These are phyloP conservation scores for Sphaerulina musiva DNA, from an alignment of 2,329 filamentous ascomycete species.

Conservation along the genomic window DNA sequence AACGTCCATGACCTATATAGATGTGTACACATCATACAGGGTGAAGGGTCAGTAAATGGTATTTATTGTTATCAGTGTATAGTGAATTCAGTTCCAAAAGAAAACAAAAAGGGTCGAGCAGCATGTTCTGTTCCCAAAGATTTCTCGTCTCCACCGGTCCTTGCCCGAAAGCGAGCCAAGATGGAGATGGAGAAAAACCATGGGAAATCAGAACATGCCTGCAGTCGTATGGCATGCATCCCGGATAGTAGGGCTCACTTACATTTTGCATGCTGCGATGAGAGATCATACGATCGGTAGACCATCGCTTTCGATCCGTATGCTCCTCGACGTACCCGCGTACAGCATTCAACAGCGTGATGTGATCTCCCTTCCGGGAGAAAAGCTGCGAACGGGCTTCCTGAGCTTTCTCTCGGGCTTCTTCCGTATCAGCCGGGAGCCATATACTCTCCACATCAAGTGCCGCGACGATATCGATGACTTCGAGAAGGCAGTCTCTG, in stretches of 20 bases:
- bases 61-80: neutral
- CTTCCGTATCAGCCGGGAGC: conserved; percentile 53
- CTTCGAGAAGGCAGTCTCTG: conserved; percentile 68
- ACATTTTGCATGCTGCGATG: conserved; percentile 59
- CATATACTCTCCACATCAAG: conserved; percentile 61
- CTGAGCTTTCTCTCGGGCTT: conserved; percentile 54
- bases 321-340: conserved; percentile 54
- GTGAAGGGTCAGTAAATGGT: neutral
- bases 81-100: no score
- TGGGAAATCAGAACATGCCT: neutral
- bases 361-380: conserved; percentile 56
- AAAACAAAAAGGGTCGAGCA: no score
- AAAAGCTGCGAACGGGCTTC: conserved; percentile 51
- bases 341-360: conserved; percentile 56
- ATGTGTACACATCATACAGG: neutral
- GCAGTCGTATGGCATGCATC: no score
- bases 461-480: conserved; percentile 72
- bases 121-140: neutral
- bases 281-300: conserved; percentile 52
- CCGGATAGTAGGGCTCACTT: neutral
- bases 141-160: neutral
- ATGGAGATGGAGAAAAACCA: neutral
- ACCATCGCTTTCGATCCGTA: conserved; percentile 55
- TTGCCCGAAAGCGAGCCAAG: neutral
- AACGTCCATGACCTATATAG: conserved; percentile 49